Evolutionary conservation across 2,329 filamentous ascomycete genomes (phyloP).

Genomic region (Cordyceps tenuipes): DNA sequence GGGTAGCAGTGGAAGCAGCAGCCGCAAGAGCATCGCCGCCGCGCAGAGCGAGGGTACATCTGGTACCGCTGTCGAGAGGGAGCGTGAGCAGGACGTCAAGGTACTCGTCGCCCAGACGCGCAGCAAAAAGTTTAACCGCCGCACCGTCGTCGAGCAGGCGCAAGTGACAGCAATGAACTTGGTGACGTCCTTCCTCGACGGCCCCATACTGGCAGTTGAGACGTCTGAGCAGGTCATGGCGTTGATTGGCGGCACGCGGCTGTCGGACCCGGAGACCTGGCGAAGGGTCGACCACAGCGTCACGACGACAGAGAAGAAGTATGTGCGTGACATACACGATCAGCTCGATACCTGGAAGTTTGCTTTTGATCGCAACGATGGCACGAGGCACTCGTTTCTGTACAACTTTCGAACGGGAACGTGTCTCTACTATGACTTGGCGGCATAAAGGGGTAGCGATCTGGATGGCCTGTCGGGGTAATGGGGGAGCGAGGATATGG

Average conservation of each 20-base stretch:
- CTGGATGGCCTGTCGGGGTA: not conserved
- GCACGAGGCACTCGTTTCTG: slow-evolving; percentile 68
- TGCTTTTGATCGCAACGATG: slow-evolving; percentile 45
- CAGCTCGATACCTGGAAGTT: slow-evolving; percentile 57
- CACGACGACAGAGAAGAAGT: slow-evolving; percentile 69
- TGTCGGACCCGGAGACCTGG: slow-evolving; percentile 81
- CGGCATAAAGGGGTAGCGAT: not conserved
- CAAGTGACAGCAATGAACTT: slow-evolving; percentile 51
- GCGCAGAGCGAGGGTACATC: slow-evolving; percentile 15
- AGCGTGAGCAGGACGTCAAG: slow-evolving; percentile 63
- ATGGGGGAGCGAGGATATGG: not conserved
- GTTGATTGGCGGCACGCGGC: slow-evolving; percentile 60
- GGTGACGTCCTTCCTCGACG: slow-evolving; percentile 62
- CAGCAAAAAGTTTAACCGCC: slow-evolving; percentile 86
- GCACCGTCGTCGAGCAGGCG: slow-evolving; percentile 75
- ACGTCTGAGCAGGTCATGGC: slow-evolving; percentile 77
- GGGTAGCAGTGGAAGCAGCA: slow-evolving; percentile 31
- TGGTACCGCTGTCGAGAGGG: slow-evolving; percentile 24
- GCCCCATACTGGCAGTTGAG: slow-evolving; percentile 81
- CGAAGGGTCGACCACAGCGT: slow-evolving; percentile 69
- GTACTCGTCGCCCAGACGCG: slow-evolving; percentile 76
- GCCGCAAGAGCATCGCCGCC: slow-evolving; percentile 21
- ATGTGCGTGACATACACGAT: slow-evolving; percentile 74
- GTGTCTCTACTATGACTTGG: slow-evolving; percentile 78
- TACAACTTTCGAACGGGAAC: slow-evolving; percentile 85